A percentile compares a stretch with the other conserved stretches of the same genome.
phyloP scores from a whole-genome alignment of 148 eudicot genomes.

The Salicornia ramosissima region DNA sequence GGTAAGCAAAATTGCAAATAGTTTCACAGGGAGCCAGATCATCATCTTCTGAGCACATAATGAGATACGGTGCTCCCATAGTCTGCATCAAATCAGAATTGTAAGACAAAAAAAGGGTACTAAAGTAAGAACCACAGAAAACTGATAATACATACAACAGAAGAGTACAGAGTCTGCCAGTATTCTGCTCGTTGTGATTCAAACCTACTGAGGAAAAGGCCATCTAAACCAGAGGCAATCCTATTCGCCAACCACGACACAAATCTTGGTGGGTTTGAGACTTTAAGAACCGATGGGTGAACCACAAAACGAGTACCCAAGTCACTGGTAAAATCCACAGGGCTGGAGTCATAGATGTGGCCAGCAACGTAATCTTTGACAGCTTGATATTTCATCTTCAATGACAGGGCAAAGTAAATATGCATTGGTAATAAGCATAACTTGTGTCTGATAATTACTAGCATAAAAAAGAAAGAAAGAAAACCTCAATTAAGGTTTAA shows the following conservation, averaged over 20 bases:
- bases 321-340: constrained; percentile 83
- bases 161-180: constrained; percentile 92
- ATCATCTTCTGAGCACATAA: constrained; percentile 83
- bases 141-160: constrained; percentile 56
- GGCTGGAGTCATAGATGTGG: constrained; percentile 79
- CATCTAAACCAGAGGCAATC: constrained; percentile 65
- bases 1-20: constrained; percentile 60
- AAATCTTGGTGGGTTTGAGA: constrained; percentile 63
- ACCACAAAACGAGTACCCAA: constrained; percentile 71
- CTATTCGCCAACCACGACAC: constrained; percentile 67
- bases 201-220: constrained; percentile 73
- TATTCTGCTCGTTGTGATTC: constrained; percentile 89
- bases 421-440: constrained; percentile 16
- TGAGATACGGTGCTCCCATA: constrained; percentile 79
- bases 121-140: constrained; percentile 5
- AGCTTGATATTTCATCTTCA: constrained; percentile 56
- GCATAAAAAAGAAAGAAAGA: neutral
- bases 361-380: constrained; percentile 78
- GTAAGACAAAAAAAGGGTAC: constrained; percentile 6
- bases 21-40: constrained; percentile 77
- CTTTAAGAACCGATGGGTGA: constrained; percentile 66
- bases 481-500: neutral
- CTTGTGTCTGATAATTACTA: neutral
- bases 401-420: constrained; percentile 5
- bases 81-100: constrained; percentile 35